Percentiles rank a stretch among this genome's conserved stretches.
Evolutionary conservation across 1,284 basidiomycete species (phyloP).

Genomic region (Trametes pubescens): DNA sequence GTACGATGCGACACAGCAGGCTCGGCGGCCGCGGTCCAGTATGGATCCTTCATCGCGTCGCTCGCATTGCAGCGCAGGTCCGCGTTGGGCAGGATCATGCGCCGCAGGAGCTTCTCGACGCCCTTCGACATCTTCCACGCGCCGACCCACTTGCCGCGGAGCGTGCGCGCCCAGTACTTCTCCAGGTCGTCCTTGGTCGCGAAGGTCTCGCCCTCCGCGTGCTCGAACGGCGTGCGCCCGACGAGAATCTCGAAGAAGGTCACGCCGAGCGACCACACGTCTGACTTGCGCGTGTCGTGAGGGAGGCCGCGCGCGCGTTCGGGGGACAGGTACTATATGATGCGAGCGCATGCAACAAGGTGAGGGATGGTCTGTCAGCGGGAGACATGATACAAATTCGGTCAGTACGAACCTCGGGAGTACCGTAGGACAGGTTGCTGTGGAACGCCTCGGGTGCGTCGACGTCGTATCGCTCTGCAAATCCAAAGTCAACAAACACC

Average conservation of each 20-base stretch:
- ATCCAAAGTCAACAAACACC: slow-evolving; percentile 92
- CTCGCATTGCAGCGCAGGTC: slow-evolving; percentile 73
- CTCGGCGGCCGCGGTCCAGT: slow-evolving; percentile 57
- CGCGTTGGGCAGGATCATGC: slow-evolving; percentile 82
- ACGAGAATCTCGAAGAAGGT: slow-evolving; percentile 93
- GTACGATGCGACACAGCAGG: slow-evolving; percentile 37
- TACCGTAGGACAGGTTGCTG: slow-evolving; percentile 87
- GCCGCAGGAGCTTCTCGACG: slow-evolving; percentile 69
- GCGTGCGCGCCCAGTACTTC: slow-evolving; percentile 84
- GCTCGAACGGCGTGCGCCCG: slow-evolving; percentile 92
- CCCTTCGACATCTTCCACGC: slow-evolving; percentile 75
- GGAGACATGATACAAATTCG: no score
- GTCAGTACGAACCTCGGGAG: slow-evolving; percentile 73
- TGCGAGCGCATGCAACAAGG: neutral
- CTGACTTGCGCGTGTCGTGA: slow-evolving; percentile 92
- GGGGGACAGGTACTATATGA: slow-evolving; percentile 81
- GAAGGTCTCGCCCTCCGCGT: slow-evolving; percentile 82
- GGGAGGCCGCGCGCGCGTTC: slow-evolving; percentile 85
- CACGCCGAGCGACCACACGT: slow-evolving; percentile 92
- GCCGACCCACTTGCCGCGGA: slow-evolving; percentile 87
- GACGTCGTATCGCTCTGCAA: slow-evolving; percentile 83
- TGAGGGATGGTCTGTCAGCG: neutral
- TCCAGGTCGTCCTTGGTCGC: slow-evolving; percentile 84
- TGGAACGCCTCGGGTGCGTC: slow-evolving; percentile 74
- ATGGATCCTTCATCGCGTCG: slow-evolving; percentile 70